Percentiles rank a stretch among this genome's conserved stretches.
Evolutionary conservation across 2,329 filamentous ascomycete genomes (phyloP).

Genomic region (Aspergillus sp.): DNA sequence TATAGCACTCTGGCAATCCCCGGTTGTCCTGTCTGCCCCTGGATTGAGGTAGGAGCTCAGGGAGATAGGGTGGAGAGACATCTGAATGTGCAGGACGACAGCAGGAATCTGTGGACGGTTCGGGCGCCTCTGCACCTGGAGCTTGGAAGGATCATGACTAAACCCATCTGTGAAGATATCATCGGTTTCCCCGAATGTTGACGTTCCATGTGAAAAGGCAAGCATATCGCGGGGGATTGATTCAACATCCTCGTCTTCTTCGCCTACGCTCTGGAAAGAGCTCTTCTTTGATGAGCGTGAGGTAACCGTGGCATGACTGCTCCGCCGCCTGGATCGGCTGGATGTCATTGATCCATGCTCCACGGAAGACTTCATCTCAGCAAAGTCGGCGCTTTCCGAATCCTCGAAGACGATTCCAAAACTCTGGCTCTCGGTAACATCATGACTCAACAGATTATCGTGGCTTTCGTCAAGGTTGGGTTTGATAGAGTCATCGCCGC

Average conservation of each 20-base stretch:
- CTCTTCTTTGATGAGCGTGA: constrained; percentile 44
- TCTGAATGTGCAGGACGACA: constrained; percentile 64
- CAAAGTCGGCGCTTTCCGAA: constrained; percentile 26
- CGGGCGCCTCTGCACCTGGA: constrained; percentile 27
- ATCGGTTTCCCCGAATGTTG: constrained; percentile 34
- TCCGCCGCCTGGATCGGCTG: constrained; percentile 7
- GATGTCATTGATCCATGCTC: constrained; percentile 18
- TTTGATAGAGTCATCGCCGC: constrained; percentile 1
- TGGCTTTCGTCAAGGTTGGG: constrained; percentile 15
- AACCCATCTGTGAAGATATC: constrained; percentile 44
- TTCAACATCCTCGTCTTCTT: constrained; percentile 51
- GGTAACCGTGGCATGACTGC: constrained; percentile 30
- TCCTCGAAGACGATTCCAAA: constrained; percentile 43
- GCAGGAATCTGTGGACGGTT: constrained; percentile 30
- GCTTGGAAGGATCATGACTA: constrained; percentile 34
- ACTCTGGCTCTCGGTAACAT: constrained; percentile 25
- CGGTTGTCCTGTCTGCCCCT: constrained; percentile 21
- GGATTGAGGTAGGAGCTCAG: constrained; percentile 58
- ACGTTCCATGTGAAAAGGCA: constrained; percentile 29
- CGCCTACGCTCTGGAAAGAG: constrained; percentile 33
- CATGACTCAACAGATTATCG: constrained; percentile 15
- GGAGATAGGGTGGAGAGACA: constrained; percentile 64
- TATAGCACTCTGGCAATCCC: constrained; percentile 11
- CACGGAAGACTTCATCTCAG: constrained; percentile 18
- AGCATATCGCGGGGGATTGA: constrained; percentile 46